phyloP scores from a whole-genome alignment of 352 stramenopile species.

The Globisporangium echinulatum region DNA sequence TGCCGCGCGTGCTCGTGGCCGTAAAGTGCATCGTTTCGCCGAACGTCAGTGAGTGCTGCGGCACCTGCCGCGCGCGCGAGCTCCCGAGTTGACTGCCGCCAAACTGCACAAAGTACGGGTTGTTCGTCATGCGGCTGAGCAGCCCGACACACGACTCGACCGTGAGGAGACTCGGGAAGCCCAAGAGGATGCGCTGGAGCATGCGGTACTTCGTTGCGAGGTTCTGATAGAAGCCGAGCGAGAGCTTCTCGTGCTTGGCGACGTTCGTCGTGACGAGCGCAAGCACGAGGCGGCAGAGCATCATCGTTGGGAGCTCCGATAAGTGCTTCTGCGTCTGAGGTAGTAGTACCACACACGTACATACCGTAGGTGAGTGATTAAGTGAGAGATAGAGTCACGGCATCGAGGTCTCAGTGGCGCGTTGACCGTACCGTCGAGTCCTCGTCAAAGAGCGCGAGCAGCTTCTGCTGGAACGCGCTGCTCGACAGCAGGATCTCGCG shows the following conservation, averaged over 20 bases:
- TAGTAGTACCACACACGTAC: neutral
- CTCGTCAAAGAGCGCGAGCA: slow-evolving; percentile 69
- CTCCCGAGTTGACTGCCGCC: slow-evolving; percentile 26
- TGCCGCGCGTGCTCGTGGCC: slow-evolving; percentile 18
- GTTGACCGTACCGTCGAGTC: slow-evolving; percentile 39
- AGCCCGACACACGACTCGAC: slow-evolving; percentile 73
- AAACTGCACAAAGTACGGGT: slow-evolving; percentile 50
- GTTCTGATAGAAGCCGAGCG: slow-evolving; percentile 60
- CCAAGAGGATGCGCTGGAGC: slow-evolving; percentile 73
- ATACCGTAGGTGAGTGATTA: slow-evolving; percentile 7
- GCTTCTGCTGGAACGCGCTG: slow-evolving; percentile 44
- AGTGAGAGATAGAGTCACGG: neutral
- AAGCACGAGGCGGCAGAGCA: slow-evolving; percentile 69
- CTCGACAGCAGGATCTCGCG: slow-evolving; percentile 63
- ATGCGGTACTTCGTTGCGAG: slow-evolving; percentile 69
- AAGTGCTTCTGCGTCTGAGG: slow-evolving; percentile 47
- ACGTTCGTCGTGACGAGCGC: slow-evolving; percentile 52
- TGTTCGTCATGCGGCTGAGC: slow-evolving; percentile 71
- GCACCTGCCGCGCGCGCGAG: slow-evolving; percentile 41
- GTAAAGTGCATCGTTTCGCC: slow-evolving; percentile 52
- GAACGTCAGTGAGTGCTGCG: slow-evolving; percentile 48
- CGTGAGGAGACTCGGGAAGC: slow-evolving; percentile 60
- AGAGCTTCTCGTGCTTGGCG: slow-evolving; percentile 57
- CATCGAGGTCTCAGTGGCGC: neutral
- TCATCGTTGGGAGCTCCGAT: slow-evolving; percentile 74